Base-by-base conservation (phyloP, 1,139 yeast genomes). In the Saccharomycopsis crataegensis region DNA sequence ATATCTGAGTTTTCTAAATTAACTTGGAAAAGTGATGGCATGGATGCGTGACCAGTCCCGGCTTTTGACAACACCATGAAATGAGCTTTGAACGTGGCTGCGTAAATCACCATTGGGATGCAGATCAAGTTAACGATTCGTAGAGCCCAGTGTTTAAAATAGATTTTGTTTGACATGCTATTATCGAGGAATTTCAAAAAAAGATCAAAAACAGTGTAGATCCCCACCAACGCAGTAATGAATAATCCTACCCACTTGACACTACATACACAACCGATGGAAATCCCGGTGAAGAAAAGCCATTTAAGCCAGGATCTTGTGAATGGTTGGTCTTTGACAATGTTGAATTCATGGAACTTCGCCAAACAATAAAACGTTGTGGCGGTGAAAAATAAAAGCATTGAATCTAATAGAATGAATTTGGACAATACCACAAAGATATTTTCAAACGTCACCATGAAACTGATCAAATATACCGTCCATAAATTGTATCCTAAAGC, bases 181-280 rank as follows among this genome's bases (percentile, higher is more conserved):
- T 83, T 83, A 65, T 84, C 77, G 55, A 74, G 22, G 32, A 36
- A 56, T 40, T 55, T 49, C n/a, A 51, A 28, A 37, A 49, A 75
- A 55, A 93, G 74, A 62, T 93, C 98, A 57, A 78, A 77, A 11
- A 86, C 68, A 3, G 90, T 86, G 71, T 90, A 93, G n/a, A 87
- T 60, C 1, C 99, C 99, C 53, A 91, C 86, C 31, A 91, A 71
- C 0, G 80, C 77, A 8, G 96, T 94, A 47, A 86, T 82, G 65
- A 93, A 90, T 50, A 91, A 69, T 4, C 99, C 99, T 22, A 93
- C 98, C 97, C 96, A 89, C 70, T 93, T 93, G 44, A 91, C 95
- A 50, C 96, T 82, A 61, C 91, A 84, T 12, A 91, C 98, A 67
- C 96, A 87, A 0, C 99, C 99, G 59, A 94, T 80, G 9, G 90